Percentiles rank a stretch among this genome's conserved stretches.
phyloP scores from a whole-genome alignment of 208 protist genomes.

The Trypanosoma platydactyli region DNA sequence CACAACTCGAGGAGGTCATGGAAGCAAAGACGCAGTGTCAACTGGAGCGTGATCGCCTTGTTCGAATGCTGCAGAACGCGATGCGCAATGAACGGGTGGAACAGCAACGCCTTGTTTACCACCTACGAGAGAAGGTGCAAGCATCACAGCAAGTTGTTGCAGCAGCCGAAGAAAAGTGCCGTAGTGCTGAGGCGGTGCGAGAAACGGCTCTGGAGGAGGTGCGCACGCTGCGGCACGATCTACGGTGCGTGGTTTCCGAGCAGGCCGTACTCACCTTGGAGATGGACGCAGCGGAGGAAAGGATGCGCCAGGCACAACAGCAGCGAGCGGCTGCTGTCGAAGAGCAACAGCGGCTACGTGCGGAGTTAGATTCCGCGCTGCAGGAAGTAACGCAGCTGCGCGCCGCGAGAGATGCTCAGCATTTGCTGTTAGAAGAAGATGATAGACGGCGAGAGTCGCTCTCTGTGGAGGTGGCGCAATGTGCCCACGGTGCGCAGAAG shows the following conservation, averaged over 20 bases:
- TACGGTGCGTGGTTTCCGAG: slow-evolving; percentile 17
- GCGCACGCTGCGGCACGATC: slow-evolving; percentile 7
- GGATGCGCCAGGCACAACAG: slow-evolving; percentile 12
- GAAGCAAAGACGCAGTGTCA: slow-evolving; percentile 9
- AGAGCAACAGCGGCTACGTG: slow-evolving; percentile 2
- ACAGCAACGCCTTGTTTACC: neutral
- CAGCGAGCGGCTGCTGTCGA: slow-evolving; percentile 4
- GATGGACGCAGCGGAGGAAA: slow-evolving; percentile 13
- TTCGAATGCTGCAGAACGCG: slow-evolving; percentile 16
- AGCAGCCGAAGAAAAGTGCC: neutral
- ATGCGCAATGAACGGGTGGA: slow-evolving; percentile 15
- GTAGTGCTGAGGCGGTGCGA: neutral
- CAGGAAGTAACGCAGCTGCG: slow-evolving; percentile 1
- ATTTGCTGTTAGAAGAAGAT: neutral
- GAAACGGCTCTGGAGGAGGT: neutral
- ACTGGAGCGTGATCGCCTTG: slow-evolving; percentile 12
- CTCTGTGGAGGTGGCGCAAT: slow-evolving; percentile 39
- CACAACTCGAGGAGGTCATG: neutral
- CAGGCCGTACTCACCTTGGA: slow-evolving; percentile 5
- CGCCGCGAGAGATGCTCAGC: neutral
- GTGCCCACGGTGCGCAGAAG: slow-evolving; percentile 40
- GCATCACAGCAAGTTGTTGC: neutral
- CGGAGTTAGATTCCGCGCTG: neutral
- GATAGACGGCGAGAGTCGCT: neutral
- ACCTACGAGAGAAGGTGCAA: neutral